phyloP scores from a whole-genome alignment of 179 eudicot genomes.

The Corrigiola litoralis region DNA sequence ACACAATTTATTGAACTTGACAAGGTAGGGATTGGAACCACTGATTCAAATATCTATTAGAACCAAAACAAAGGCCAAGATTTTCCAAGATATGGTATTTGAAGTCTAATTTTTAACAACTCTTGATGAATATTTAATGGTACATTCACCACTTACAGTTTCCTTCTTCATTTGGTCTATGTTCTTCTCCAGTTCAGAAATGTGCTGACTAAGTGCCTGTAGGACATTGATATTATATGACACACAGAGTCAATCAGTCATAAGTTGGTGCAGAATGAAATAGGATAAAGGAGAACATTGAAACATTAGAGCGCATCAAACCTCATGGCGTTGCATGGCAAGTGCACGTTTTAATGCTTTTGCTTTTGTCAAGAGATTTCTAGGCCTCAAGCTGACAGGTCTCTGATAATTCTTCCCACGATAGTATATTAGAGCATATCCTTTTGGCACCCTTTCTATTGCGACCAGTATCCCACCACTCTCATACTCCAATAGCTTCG shows the following conservation, averaged over 20 bases:
- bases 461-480: conserved; percentile 93
- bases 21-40: too few relatives aligned
- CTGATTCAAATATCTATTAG: too few relatives aligned
- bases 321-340: conserved; percentile 97
- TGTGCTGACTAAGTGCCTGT: conserved; percentile 93
- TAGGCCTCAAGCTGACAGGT: conserved; percentile 81
- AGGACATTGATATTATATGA: conserved; percentile 13
- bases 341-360: conserved; percentile 86
- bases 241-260: neutral
- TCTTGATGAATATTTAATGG: too few relatives aligned
- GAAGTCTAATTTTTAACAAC: too few relatives aligned
- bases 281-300: neutral
- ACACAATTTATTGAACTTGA: too few relatives aligned
- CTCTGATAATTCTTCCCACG: conserved; percentile 96
- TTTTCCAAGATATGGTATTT: too few relatives aligned
- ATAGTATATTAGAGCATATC: conserved; percentile 83
- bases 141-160: conserved; percentile 51
- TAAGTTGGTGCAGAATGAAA: neutral
- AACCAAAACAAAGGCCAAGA: too few relatives aligned
- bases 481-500: conserved; percentile 83
- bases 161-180: conserved; percentile 62
- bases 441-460: conserved; percentile 86
- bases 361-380: conserved; percentile 87
- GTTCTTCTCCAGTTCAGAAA: conserved; percentile 69
- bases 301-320: conserved; percentile 21